Conservation (phyloP, 257 asterid genomes). For the Forsythia suspensa region DNA sequence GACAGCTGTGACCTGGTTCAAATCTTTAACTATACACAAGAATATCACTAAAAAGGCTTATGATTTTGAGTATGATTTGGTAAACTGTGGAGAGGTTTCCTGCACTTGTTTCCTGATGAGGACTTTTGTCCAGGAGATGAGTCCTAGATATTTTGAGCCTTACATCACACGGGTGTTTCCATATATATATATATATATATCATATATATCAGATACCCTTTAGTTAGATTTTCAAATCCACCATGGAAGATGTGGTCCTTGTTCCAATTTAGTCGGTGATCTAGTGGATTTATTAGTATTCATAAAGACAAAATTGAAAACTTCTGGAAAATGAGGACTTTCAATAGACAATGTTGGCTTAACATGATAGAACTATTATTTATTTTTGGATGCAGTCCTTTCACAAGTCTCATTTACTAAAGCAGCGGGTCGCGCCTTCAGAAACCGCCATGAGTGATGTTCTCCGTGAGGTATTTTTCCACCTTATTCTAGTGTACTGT, state of each 20-base stretch:
- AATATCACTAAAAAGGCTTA: background rate
- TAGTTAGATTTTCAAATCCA: background rate
- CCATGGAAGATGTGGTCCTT: constrained; percentile 12
- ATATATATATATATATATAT: too few species aligned
- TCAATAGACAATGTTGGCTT: background rate
- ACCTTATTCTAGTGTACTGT: background rate
- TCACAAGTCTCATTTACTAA: constrained; percentile 93
- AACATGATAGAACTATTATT: constrained; percentile 23
- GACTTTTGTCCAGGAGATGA: background rate
- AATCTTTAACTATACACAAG: background rate
- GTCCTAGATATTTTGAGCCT: background rate
- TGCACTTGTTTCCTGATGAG: background rate
- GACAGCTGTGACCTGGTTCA: background rate
- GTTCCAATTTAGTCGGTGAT: background rate
- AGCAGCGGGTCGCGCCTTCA: constrained; percentile 93
- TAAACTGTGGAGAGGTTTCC: constrained; percentile 3
- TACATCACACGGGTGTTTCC: background rate
- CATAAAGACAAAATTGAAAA: constrained; percentile 8
- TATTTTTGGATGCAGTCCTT: constrained; percentile 63
- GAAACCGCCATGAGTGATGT: constrained; percentile 99
- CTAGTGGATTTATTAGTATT: constrained; percentile 2
- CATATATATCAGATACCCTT: background rate
- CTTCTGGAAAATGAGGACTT: background rate
- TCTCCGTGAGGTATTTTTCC: constrained; percentile 74
- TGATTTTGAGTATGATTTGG: background rate